phyloP scores from a whole-genome alignment of 2,329 filamentous ascomycete species.

The Pseudocercospora musae region DNA sequence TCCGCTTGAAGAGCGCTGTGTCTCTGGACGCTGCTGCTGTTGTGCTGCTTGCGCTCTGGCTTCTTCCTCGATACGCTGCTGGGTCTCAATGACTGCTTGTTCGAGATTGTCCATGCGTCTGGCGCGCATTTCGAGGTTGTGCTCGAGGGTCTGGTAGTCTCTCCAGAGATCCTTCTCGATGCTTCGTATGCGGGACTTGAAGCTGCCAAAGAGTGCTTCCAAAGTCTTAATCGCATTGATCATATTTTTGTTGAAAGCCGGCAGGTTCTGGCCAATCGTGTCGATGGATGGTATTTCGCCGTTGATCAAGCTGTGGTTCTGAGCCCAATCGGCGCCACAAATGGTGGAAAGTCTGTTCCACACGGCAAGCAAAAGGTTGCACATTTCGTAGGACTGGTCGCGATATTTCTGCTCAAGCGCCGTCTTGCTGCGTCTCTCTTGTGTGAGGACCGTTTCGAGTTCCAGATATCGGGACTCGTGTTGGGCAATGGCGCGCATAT shows the following conservation, averaged over 20 bases:
- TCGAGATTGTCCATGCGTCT: conserved; percentile 89
- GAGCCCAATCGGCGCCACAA: conserved; percentile 88
- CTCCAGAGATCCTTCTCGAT: conserved; percentile 90
- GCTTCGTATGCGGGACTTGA: conserved; percentile 73
- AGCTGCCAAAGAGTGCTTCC: conserved; percentile 72
- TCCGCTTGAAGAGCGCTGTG: conserved; percentile 38
- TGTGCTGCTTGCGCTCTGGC: conserved; percentile 18
- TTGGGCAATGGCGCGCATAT: conserved; percentile 78
- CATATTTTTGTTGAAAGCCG: conserved; percentile 86
- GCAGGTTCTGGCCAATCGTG: conserved; percentile 78
- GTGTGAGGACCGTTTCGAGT: conserved; percentile 72
- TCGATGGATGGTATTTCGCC: conserved; percentile 82
- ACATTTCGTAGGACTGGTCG: conserved; percentile 85
- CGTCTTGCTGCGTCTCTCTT: conserved; percentile 73
- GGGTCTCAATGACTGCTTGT: conserved; percentile 66
- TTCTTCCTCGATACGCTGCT: conserved; percentile 28
- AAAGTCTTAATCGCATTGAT: conserved; percentile 82
- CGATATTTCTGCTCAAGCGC: conserved; percentile 75
- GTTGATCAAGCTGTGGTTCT: conserved; percentile 84
- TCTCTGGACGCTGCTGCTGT: conserved; percentile 22
- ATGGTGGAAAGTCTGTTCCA: conserved; percentile 86
- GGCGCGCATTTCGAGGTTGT: conserved; percentile 70
- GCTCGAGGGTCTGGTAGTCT: conserved; percentile 84
- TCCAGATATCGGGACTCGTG: conserved; percentile 83
- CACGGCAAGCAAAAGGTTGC: conserved; percentile 78